Evolutionary conservation across 495 filamentous ascomycete genomes (phyloP), one percentile per base, ranked within the genome.

Genomic region (Massariosphaeria phaeospora): DNA sequence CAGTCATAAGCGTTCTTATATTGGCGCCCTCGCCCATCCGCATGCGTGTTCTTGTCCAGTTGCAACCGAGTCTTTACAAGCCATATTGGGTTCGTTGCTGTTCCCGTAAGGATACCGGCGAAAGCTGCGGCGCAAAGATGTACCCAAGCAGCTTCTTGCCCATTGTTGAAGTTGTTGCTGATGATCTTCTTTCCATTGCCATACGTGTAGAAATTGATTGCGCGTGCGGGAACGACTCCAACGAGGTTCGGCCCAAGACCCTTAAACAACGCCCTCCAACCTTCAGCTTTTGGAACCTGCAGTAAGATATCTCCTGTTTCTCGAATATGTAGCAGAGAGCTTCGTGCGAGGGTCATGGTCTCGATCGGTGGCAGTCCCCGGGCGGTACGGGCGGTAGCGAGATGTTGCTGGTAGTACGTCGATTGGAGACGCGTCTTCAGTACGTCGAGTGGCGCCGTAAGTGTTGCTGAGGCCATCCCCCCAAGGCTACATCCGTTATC

Each of bases 11-110:
- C 87, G 68, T 90, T 91, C 65, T 82, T 83, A 71, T 95, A 95
- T 57, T 78, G 80, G 6, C 88, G 77, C 20, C 70, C 70, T n/a
- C 78, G 78, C 8, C 71, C 66, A 62, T 77, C 66, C 68, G 76
- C 67, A 57, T 73, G 78, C 8, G 76, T 74, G 41, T 81, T 81
- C 67, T 84, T 87, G 66, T 95, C 89, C 8, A 95, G 82, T 73
- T 95, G 89, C 52, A 95, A 61, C 35, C 89, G 78, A 21, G 89
- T 95, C 74, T 95, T 95, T 48, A 95, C 79, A 40, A 95, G 75
- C 89, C 89, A 95, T 54, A 95, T 94, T 2, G 89, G 89, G 69
- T 94, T 95, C 15, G 89, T 95, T 15, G 84, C 88, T 2, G 89
- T 93, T 17, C 84, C 83, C 0, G 89, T 95, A 17, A 82, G 80